Evolutionary conservation across 768 basidiomycete genomes (phyloP).

Genomic region (Chlorophyllum brunneum): DNA sequence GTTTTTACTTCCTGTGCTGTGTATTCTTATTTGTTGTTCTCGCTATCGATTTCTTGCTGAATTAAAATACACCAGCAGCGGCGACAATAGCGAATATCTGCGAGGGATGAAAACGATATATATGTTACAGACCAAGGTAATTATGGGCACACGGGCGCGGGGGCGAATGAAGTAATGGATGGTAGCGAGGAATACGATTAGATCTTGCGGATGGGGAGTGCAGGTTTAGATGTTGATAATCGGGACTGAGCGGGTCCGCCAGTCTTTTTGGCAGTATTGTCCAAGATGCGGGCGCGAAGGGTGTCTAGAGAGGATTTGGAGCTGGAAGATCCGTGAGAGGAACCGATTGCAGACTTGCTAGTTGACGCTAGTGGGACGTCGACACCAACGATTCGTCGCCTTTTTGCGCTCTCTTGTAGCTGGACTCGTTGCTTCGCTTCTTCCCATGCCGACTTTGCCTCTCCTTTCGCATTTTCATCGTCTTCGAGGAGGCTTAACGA

Average conservation of each 20-base stretch:
- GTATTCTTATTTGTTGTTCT: conserved; percentile 20
- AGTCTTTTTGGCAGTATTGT: conserved; percentile 43
- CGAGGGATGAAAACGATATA: not conserved
- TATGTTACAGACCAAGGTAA: not conserved
- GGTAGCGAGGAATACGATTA: not conserved
- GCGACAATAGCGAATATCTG: not conserved
- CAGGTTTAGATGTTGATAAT: conserved; percentile 1
- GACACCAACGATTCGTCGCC: conserved; percentile 35
- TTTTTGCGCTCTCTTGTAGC: conserved; percentile 41
- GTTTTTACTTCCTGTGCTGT: conserved; percentile 21
- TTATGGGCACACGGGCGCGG: not conserved
- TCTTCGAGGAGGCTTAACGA: conserved; percentile 63
- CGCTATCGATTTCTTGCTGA: conserved; percentile 21
- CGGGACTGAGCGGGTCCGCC: not conserved
- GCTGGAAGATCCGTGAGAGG: conserved; percentile 10
- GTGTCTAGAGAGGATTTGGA: conserved; percentile 24
- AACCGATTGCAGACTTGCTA: conserved; percentile 11
- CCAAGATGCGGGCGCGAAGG: conserved; percentile 53
- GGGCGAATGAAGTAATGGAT: not conserved
- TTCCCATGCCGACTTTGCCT: conserved; percentile 64
- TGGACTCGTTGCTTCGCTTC: conserved; percentile 46
- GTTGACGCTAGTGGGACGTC: conserved; percentile 22
- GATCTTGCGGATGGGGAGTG: conserved; percentile 1
- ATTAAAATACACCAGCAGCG: conserved; percentile 12
- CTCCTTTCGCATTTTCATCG: conserved; percentile 52